These are phyloP conservation scores for Rhododendron ovatum DNA, from an alignment of 148 eudicot genomes.

Conservation along the genomic window DNA sequence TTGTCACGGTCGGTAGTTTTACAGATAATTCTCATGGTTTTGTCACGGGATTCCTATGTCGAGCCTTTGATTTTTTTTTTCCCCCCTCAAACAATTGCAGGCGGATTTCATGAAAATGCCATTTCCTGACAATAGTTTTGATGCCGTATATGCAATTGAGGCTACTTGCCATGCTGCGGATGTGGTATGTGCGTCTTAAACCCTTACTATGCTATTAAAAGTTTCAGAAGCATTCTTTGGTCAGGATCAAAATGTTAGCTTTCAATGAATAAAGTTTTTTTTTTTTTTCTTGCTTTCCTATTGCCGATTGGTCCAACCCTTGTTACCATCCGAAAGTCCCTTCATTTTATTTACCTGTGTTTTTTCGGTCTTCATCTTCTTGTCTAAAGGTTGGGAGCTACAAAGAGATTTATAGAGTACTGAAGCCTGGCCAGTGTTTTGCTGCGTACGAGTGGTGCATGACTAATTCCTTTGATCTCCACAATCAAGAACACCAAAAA, in stretches of 20 bases:
- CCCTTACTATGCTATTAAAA: background rate
- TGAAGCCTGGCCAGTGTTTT: conserved; percentile 92
- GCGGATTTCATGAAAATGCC: conserved; percentile 99
- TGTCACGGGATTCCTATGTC: background rate
- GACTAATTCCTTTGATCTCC: conserved; percentile 74
- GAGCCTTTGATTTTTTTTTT: background rate
- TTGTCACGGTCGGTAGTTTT: conserved; percentile 56
- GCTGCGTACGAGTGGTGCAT: conserved; percentile 98
- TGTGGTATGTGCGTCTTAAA: conserved; percentile 45
- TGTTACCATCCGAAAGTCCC: background rate
- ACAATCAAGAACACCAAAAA: conserved; percentile 70
- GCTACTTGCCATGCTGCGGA: conserved; percentile 99
- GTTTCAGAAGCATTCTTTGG: background rate
- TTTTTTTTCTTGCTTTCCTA: background rate
- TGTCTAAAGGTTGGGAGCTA: conserved; percentile 71
- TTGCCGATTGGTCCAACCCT: background rate
- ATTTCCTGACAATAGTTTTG: conserved; percentile 69
- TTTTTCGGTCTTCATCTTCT: background rate
- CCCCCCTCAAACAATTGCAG: conserved; percentile 37
- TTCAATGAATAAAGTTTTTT: background rate
- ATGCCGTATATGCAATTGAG: conserved; percentile 92
- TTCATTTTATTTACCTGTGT: background rate
- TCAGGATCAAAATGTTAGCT: background rate
- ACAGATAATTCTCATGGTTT: background rate
- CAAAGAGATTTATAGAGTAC: conserved; percentile 64